Conservation (phyloP, 1,139 yeast species). For the Hemisphaericaspora xylofermentans region DNA sequence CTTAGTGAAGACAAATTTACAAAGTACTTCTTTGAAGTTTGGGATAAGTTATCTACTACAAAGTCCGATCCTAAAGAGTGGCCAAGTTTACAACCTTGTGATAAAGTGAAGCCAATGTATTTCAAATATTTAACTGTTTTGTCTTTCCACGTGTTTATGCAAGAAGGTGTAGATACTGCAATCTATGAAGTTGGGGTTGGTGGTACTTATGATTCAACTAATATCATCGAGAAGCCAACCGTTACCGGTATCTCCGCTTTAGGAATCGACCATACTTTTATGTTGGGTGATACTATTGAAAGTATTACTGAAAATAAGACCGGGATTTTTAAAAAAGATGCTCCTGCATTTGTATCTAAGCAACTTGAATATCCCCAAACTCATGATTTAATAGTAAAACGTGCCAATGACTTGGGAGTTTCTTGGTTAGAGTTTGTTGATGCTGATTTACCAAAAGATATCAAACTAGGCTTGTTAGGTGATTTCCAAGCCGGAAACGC, state of each 20-base stretch:
- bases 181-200: slow-evolving; percentile 98
- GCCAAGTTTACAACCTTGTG: slow-evolving; percentile 67
- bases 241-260: slow-evolving; percentile 84
- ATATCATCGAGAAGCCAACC: slow-evolving; percentile 74
- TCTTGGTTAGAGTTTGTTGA: slow-evolving; percentile 52
- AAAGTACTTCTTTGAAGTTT: slow-evolving; percentile 87
- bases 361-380: slow-evolving; percentile 56
- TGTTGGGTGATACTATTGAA: slow-evolving; percentile 85
- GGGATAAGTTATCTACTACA: slow-evolving; percentile 74
- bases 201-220: slow-evolving; percentile 94
- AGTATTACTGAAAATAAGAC: slow-evolving; percentile 96
- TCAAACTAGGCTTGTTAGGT: slow-evolving; percentile 79
- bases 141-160: slow-evolving; percentile 85
- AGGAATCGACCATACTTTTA: slow-evolving; percentile 89
- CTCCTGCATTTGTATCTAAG: slow-evolving; percentile 64
- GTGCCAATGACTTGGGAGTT: slow-evolving; percentile 65
- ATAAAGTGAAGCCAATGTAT: slow-evolving; percentile 82
- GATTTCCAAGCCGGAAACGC: slow-evolving; percentile 86
- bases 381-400: slow-evolving; percentile 48
- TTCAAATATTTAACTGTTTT: slow-evolving; percentile 86
- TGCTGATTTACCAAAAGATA: slow-evolving; percentile 26
- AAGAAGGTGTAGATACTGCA: slow-evolving; percentile 88
- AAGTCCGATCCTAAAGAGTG: slow-evolving; percentile 54
- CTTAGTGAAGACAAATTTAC: slow-evolving; percentile 78
- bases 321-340: slow-evolving; percentile 77